These are phyloP conservation scores for Anthoceros angustus DNA, from an alignment of 225 moss, liverwort and hornwort genomes.

Conservation along the genomic window DNA sequence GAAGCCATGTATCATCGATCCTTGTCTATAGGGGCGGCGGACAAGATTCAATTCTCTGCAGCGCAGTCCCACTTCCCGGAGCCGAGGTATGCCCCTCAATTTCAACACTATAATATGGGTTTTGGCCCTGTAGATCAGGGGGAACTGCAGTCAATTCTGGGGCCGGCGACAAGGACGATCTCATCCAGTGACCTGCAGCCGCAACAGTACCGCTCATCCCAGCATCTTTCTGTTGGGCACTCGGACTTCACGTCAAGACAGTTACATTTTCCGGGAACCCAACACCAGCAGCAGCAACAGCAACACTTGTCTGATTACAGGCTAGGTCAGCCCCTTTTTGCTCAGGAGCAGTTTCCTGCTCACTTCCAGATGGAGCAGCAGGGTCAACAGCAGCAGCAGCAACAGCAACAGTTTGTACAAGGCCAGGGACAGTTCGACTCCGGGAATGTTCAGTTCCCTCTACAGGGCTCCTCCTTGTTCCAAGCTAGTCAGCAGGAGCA, in stretches of 20 bases:
- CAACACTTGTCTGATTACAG: background rate
- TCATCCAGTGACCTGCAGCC: background rate
- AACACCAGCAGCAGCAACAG: background rate
- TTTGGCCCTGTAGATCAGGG: background rate
- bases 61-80: background rate
- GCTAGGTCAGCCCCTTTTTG: background rate
- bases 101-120: background rate
- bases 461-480: background rate
- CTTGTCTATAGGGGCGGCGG: too few relatives aligned
- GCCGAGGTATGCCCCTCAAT: background rate
- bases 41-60: background rate
- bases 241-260: background rate
- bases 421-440: background rate
- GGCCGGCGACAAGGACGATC: background rate
- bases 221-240: background rate
- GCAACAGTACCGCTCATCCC: background rate
- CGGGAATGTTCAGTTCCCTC: background rate
- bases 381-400: background rate
- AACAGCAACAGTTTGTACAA: background rate
- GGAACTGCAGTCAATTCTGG: background rate
- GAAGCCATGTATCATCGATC: too few relatives aligned
- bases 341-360: background rate
- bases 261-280: background rate
- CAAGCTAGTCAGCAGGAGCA: background rate
- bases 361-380: constrained; percentile 4